Percentiles rank a stretch among this genome's conserved stretches.
Conservation (phyloP, 129 eudicot genomes). For the Lactuca sativa region DNA sequence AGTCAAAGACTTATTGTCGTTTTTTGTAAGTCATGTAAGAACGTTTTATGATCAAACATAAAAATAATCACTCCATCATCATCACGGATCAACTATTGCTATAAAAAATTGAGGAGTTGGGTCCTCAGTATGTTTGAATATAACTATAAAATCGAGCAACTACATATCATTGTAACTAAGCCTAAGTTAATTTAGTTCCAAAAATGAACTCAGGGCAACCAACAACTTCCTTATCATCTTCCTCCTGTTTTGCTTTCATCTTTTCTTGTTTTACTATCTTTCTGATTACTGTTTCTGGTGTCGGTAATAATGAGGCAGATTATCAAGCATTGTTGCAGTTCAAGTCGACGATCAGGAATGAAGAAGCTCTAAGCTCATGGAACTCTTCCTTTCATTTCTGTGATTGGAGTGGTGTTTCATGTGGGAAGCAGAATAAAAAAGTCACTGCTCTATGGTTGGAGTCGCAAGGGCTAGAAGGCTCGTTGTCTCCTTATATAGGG, state of each 20-base stretch:
- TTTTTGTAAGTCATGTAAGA: too few relatives aligned
- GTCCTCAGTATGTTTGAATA: too few relatives aligned
- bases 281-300: background rate
- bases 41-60: too few relatives aligned
- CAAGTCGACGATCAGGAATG: background rate
- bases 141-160: too few relatives aligned
- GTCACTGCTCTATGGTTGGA: background rate
- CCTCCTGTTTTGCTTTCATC: background rate
- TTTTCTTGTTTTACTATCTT: background rate
- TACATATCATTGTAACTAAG: too few relatives aligned
- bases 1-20: too few relatives aligned
- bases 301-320: background rate
- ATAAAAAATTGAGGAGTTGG: too few relatives aligned
- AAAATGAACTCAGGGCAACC: background rate
- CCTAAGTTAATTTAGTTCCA: background rate
- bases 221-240: background rate
- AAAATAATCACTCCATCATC: too few relatives aligned
- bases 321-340: too few relatives aligned
- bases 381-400: background rate
- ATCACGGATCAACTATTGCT: too few relatives aligned
- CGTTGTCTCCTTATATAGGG: background rate
- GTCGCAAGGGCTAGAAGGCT: background rate
- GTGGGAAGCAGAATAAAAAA: background rate
- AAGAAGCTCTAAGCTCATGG: background rate
- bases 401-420: background rate